A percentile compares a stretch with the other conserved stretches of the same genome.
These are phyloP conservation scores for Paxillus rubicundulus DNA, from an alignment of 768 basidiomycete species.

Conservation along the genomic window DNA sequence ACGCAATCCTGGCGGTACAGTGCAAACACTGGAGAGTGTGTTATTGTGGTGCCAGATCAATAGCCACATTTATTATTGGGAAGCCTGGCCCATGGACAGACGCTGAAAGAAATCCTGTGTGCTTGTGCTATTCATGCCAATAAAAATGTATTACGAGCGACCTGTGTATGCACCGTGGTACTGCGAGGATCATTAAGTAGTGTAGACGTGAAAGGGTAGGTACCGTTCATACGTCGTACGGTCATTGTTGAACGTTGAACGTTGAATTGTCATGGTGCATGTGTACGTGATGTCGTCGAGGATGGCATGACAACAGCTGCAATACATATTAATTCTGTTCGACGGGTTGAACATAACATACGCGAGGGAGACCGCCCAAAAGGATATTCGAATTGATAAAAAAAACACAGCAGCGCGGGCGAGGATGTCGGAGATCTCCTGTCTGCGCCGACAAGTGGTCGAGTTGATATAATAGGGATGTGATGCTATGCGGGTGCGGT, in stretches of 20 bases:
- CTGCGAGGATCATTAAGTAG: constrained; percentile 22
- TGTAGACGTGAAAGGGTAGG: constrained; percentile 13
- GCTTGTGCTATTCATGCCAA: not conserved
- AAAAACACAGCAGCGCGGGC: constrained; percentile 9
- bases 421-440: constrained; percentile 1
- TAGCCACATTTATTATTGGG: not conserved
- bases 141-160: constrained; percentile 17
- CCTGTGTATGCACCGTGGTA: not conserved
- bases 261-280: constrained; percentile 6
- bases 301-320: too few relatives aligned
- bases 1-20: constrained; percentile 27
- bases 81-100: not conserved
- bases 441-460: constrained; percentile 9
- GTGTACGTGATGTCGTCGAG: constrained; percentile 3
- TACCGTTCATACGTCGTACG: not conserved
- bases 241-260: too few relatives aligned
- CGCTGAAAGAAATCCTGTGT: not conserved
- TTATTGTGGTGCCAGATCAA: not conserved
- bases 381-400: constrained; percentile 14
- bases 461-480: constrained; percentile 16
- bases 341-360: too few relatives aligned
- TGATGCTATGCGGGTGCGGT: constrained; percentile 13
- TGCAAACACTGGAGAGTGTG: not conserved
- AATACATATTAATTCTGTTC: too few relatives aligned
- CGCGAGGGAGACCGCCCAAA: not conserved